phyloP scores from a whole-genome alignment of 108 stramenopile species.

The Craspedostauros australis region DNA sequence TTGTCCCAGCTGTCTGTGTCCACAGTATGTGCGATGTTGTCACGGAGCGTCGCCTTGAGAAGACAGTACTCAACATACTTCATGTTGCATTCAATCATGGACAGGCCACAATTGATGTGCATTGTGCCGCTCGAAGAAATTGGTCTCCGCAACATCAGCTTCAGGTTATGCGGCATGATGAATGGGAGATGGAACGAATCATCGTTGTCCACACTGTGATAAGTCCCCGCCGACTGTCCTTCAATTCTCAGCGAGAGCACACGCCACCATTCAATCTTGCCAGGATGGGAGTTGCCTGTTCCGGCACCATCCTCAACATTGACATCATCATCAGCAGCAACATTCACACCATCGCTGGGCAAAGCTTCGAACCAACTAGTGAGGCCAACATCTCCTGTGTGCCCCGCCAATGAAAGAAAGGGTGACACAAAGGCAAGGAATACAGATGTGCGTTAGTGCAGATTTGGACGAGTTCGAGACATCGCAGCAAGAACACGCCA shows the following conservation, averaged over 20 bases:
- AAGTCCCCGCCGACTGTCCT: slow-evolving; percentile 14
- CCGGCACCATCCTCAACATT: neutral
- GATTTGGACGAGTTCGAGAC: neutral
- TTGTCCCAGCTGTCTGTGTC: slow-evolving; percentile 63
- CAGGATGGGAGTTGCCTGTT: neutral
- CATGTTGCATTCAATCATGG: slow-evolving; percentile 26
- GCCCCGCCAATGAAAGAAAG: slow-evolving; percentile 1
- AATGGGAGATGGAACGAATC: no score
- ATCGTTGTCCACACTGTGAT: no score
- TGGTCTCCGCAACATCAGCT: slow-evolving; percentile 37
- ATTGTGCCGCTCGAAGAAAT: slow-evolving; percentile 21
- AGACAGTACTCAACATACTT: slow-evolving; percentile 49
- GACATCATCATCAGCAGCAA: no score
- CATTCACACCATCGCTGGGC: no score
- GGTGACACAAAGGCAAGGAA: neutral
- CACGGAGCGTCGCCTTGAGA: slow-evolving; percentile 23
- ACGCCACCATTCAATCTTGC: slow-evolving; percentile 22
- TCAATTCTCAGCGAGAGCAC: slow-evolving; percentile 20
- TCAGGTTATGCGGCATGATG: no score
- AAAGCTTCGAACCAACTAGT: slow-evolving; percentile 54
- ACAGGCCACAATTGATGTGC: slow-evolving; percentile 29
- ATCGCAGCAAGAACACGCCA: no score
- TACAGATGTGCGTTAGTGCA: no score
- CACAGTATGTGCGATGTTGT: slow-evolving; percentile 40
- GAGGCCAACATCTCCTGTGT: slow-evolving; percentile 42